phyloP scores from a whole-genome alignment of 2,329 filamentous ascomycete genomes.

The Calonectria naviculata region DNA sequence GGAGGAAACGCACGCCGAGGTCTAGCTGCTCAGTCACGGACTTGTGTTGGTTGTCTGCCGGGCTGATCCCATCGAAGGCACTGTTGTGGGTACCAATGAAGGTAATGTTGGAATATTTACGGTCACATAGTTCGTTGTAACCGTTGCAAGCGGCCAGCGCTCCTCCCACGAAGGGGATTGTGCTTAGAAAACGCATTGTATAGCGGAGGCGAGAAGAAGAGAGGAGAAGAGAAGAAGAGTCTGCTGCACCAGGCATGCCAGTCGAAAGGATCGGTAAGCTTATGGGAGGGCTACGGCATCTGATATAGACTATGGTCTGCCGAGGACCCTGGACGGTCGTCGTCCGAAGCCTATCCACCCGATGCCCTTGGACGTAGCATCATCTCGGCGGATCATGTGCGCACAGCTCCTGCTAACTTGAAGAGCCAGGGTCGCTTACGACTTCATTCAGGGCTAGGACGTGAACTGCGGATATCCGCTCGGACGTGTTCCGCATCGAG shows the following conservation, averaged over 20 bases:
- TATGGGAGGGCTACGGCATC: neutral
- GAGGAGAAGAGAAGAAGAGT: neutral
- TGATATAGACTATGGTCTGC: constrained; percentile 6
- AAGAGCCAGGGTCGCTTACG: neutral
- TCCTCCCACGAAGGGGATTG: constrained; percentile 27
- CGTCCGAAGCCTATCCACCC: neutral
- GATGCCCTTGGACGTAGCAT: neutral
- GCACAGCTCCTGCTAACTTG: neutral
- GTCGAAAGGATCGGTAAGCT: neutral
- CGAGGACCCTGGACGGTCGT: neutral
- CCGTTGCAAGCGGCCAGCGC: constrained; percentile 64
- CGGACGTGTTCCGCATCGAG: neutral
- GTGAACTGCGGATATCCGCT: neutral
- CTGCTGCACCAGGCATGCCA: neutral
- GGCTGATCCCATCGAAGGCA: constrained; percentile 68
- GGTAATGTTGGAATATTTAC: constrained; percentile 69
- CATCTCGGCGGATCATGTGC: constrained; percentile 2
- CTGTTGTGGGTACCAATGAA: constrained; percentile 74
- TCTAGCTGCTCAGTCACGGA: constrained; percentile 68
- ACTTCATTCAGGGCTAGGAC: neutral
- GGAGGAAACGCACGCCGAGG: constrained; percentile 72
- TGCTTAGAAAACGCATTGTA: constrained; percentile 30
- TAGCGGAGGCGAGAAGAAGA: neutral
- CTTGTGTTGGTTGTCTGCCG: constrained; percentile 70
- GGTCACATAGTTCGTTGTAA: constrained; percentile 63